A percentile compares a stretch with the other conserved stretches of the same genome.
Conservation (phyloP, 108 stramenopile species). For the Cylindrotheca fusiformis region DNA sequence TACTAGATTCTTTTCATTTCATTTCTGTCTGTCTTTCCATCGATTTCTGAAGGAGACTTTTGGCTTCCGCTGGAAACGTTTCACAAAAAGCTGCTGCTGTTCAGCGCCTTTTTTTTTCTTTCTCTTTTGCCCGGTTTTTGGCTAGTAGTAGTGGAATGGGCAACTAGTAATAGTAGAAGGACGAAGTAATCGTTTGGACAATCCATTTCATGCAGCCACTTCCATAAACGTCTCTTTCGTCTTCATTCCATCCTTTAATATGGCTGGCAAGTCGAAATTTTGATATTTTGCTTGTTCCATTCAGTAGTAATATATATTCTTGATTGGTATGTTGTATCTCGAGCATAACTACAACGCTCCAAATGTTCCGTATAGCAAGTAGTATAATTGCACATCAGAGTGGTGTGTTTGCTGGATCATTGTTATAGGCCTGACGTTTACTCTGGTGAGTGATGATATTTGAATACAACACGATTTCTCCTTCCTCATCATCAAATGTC, state of each 20-base stretch:
- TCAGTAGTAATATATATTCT: slow-evolving; percentile 89
- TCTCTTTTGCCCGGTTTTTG: too few species aligned
- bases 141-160: too few species aligned
- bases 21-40: too few species aligned
- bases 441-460: too few species aligned
- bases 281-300: slow-evolving; percentile 91
- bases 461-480: slow-evolving; percentile 47
- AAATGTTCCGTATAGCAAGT: slow-evolving; percentile 94
- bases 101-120: too few species aligned
- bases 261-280: slow-evolving; percentile 93
- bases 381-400: slow-evolving; percentile 97
- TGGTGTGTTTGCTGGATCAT: slow-evolving; percentile 86
- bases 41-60: too few species aligned
- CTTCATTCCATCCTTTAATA: slow-evolving; percentile 40
- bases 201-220: slow-evolving; percentile 93
- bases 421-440: slow-evolving; percentile 76
- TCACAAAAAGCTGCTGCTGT: too few species aligned
- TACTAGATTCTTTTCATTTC: too few species aligned
- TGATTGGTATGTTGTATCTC: slow-evolving; percentile 81
- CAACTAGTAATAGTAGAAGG: too few species aligned
- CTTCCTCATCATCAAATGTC: slow-evolving; percentile 15
- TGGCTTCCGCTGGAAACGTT: too few species aligned
- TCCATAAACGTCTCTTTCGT: slow-evolving; percentile 78
- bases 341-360: slow-evolving; percentile 94
- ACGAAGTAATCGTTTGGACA: too few species aligned